phyloP scores from a whole-genome alignment of 352 stramenopile genomes.

The Phytophthora multivora region DNA sequence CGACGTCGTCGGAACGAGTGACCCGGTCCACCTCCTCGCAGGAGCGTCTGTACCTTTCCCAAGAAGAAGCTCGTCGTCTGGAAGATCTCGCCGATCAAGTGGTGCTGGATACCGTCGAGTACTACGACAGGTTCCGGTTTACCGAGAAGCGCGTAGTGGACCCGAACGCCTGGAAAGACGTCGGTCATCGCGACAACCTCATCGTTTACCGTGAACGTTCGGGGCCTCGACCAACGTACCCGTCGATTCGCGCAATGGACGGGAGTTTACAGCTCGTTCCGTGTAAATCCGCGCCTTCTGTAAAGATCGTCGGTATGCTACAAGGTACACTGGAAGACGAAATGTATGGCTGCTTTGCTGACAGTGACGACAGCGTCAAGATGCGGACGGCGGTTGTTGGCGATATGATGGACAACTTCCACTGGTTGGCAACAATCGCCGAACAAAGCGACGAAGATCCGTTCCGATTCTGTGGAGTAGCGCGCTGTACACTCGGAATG shows the following conservation, averaged over 20 bases:
- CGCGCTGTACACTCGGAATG: constrained; percentile 39
- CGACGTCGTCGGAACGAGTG: constrained; percentile 24
- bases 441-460: constrained; percentile 50
- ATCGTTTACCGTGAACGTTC: constrained; percentile 49
- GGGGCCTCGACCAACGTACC: constrained; percentile 29
- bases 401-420: constrained; percentile 41
- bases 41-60: constrained; percentile 26
- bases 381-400: constrained; percentile 35
- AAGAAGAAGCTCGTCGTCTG: constrained; percentile 25
- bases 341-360: constrained; percentile 58
- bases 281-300: constrained; percentile 37
- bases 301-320: constrained; percentile 44
- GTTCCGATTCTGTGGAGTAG: constrained; percentile 62
- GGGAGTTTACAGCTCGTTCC: constrained; percentile 28
- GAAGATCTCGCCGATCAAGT: constrained; percentile 39
- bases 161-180: constrained; percentile 46
- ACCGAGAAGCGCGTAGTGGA: constrained; percentile 40
- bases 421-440: constrained; percentile 45
- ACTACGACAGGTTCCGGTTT: constrained; percentile 44
- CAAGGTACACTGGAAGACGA: constrained; percentile 46
- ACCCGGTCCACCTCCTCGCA: constrained; percentile 18
- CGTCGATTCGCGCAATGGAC: constrained; percentile 40
- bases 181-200: constrained; percentile 50
- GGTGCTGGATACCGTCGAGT: constrained; percentile 44
- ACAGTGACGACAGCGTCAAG: constrained; percentile 45